Conservation (phyloP, 192 early-diverging fungal species). For the Rhizoclosmatium globosum region DNA sequence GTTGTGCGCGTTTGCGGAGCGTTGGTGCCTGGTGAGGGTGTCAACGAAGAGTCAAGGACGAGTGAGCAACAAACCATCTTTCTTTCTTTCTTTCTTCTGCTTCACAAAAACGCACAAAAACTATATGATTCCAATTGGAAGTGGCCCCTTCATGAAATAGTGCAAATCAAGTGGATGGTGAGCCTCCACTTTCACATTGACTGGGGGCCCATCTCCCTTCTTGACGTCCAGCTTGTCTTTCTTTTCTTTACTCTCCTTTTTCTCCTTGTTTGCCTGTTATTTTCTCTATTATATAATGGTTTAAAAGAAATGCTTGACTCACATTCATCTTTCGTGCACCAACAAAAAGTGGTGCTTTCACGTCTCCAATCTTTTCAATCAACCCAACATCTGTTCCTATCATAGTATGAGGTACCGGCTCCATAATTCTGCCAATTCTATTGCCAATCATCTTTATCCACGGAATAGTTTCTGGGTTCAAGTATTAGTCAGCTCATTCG, state of each 20-base stretch:
- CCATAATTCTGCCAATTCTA: constrained; percentile 23
- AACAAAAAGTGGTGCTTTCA: background rate
- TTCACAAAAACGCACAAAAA: background rate
- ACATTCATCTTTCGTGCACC: background rate
- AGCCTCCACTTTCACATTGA: background rate
- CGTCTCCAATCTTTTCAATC: constrained; percentile 25
- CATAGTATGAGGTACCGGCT: background rate
- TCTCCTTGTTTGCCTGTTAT: too few relatives aligned
- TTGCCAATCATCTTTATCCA: constrained; percentile 19
- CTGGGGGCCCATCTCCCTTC: too few relatives aligned
- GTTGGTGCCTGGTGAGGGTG: background rate
- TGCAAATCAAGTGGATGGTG: background rate
- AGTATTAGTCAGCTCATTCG: background rate
- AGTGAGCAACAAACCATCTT: background rate
- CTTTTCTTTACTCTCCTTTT: too few relatives aligned
- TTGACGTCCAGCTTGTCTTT: too few relatives aligned
- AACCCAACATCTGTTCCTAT: constrained; percentile 33
- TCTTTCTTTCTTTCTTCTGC: background rate
- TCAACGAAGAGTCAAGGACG: too few relatives aligned
- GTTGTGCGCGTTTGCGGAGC: background rate
- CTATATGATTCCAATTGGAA: background rate
- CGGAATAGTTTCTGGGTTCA: background rate
- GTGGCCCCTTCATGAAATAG: background rate
- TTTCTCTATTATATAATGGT: too few relatives aligned
- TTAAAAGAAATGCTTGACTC: background rate